Evolutionary conservation across 2,329 filamentous ascomycete genomes (phyloP), one percentile per base, ranked within the genome.

Genomic region (Dothistroma septosporum): DNA sequence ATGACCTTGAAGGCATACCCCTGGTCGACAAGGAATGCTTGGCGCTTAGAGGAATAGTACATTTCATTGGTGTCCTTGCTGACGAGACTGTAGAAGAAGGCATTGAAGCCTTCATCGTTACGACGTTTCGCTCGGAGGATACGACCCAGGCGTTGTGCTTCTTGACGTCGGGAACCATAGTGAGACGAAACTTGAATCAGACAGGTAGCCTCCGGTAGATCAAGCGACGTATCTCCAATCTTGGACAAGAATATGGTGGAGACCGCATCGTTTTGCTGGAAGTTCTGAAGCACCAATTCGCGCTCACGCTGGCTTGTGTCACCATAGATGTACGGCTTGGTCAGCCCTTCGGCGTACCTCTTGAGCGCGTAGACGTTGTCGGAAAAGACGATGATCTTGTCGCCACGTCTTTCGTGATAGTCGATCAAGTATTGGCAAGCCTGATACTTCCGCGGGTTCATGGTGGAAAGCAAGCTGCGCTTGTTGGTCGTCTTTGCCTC

Each of bases 1-100:
- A 99, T 99, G 64, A 97, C 93, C 74, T 97, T 97, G 83, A 99
- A 99, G 0, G 94, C 93, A 74, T 99, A 99, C 10, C 94, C 94
- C 76, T 99, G 94, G 67, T 99, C 94, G 22, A 99, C 92, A 0
- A 99, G 82, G 79, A 99, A 99, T 0, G 94, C 93, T 76, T 99
- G 94, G 10, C 94, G 85, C 76, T 97, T 97, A 4, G 92, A 92
- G 0, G 93, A 97, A 75, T 96, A 99, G 73, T 87, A 94, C 93
- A 99, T 97, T 75, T 99, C 94, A 63, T 92, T 88, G 0, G 94
- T 99, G 73, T 99, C 94, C 75, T 97, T 97, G 6, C 91, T 96
- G 3, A 99, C 94, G 0, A 99, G 83, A 0, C 91, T 96, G 78
- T 99, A 99, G 80, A 99, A 99, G 76, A 97, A 99, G 0, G 94